Evolutionary conservation across 257 asterid genomes (phyloP).

Genomic region (Petrea volubilis): DNA sequence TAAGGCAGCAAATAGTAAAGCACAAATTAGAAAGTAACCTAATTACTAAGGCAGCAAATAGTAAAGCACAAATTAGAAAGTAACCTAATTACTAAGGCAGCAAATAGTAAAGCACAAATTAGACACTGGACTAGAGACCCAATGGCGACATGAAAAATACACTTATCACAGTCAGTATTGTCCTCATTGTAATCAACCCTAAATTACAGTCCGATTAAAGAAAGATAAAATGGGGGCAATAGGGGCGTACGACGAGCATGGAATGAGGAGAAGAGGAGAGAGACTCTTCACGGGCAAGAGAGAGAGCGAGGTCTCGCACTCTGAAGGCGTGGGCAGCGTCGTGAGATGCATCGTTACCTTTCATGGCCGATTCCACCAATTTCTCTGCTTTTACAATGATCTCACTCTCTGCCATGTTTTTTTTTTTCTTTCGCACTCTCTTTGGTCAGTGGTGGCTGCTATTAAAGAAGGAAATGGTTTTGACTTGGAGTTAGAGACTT

Average conservation of each 20-base stretch:
- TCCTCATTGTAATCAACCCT: background rate
- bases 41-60: background rate
- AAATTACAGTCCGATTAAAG: background rate
- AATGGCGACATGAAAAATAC: conserved; percentile 2
- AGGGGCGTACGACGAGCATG: conserved; percentile 50
- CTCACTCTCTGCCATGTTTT: conserved; percentile 52
- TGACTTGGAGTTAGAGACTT: too few relatives aligned
- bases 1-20: background rate
- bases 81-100: too few relatives aligned
- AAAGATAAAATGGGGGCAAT: background rate
- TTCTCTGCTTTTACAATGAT: conserved; percentile 65
- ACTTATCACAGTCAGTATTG: background rate
- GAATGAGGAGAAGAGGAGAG: conserved; percentile 57
- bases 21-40: too few relatives aligned
- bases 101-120: conserved; percentile 1
- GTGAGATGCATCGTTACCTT: conserved; percentile 90
- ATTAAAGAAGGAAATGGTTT: background rate
- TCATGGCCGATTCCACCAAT: conserved; percentile 71
- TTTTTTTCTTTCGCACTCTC: background rate
- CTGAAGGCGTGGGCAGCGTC: conserved; percentile 94
- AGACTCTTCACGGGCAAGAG: conserved; percentile 80
- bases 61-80: background rate
- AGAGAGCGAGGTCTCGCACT: conserved; percentile 86
- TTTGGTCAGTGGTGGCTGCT: background rate
- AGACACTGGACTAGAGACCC: too few relatives aligned